Percentiles rank a stretch among this genome's conserved stretches.
These are phyloP conservation scores for Emericellopsis atlantica DNA, from an alignment of 2,329 filamentous ascomycete genomes.

Conservation along the genomic window DNA sequence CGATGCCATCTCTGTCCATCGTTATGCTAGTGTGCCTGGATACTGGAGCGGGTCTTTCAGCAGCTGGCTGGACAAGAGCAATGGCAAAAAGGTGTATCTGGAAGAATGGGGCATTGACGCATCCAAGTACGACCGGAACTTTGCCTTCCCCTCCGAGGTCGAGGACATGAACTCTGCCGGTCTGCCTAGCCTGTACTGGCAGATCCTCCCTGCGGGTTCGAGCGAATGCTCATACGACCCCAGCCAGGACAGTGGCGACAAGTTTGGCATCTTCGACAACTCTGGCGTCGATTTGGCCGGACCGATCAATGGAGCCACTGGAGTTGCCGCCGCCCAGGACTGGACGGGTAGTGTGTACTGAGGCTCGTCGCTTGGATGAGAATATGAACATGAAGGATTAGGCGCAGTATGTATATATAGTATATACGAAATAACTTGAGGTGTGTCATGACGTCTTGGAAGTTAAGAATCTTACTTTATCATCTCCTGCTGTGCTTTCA, in stretches of 20 bases:
- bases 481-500: no score
- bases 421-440: no score
- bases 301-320: constrained; percentile 3
- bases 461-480: no score
- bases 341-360: constrained; percentile 6
- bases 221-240: constrained; percentile 2
- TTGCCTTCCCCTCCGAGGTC: constrained; percentile 12
- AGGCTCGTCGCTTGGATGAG: background rate
- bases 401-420: no score
- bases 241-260: constrained; percentile 2
- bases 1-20: constrained; percentile 12
- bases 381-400: no score
- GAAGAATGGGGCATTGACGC: constrained; percentile 13
- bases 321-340: constrained; percentile 4
- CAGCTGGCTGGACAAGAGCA: constrained; percentile 10
- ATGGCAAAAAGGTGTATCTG: constrained; percentile 15
- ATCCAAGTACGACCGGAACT: constrained; percentile 2
- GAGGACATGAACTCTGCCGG: constrained; percentile 14
- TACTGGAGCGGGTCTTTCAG: constrained; percentile 11
- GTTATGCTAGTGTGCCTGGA: constrained; percentile 9
- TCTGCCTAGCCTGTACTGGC: constrained; percentile 18
- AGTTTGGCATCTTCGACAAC: constrained; percentile 5
- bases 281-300: constrained; percentile 5
- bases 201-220: constrained; percentile 12
- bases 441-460: no score